phyloP scores from a whole-genome alignment of 2,329 filamentous ascomycete genomes.

The Fusarium buharicum region DNA sequence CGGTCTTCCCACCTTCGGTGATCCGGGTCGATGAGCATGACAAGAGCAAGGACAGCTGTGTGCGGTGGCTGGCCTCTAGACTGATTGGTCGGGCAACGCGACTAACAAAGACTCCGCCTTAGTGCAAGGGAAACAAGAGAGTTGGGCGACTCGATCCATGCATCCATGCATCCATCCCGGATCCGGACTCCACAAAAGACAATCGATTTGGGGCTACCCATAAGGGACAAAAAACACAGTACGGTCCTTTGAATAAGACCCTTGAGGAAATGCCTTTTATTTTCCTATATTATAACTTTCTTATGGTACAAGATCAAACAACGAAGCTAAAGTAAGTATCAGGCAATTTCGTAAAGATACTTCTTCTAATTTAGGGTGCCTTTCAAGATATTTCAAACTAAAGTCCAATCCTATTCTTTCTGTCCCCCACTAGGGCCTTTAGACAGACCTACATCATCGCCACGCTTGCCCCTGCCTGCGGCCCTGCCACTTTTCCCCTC shows the following conservation, averaged over 20 bases:
- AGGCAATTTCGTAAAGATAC: no score
- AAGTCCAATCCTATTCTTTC: no score
- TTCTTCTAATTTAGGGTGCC: no score
- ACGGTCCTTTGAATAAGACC: no score
- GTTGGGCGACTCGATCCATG: constrained; percentile 43
- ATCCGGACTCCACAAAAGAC: constrained; percentile 50
- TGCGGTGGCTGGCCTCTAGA: constrained; percentile 41
- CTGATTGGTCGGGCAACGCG: constrained; percentile 43
- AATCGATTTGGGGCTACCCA: constrained; percentile 48
- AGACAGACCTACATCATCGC: constrained; percentile 46
- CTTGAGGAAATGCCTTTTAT: no score
- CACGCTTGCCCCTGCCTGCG: constrained; percentile 47
- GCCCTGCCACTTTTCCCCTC: constrained; percentile 43
- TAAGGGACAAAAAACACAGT: constrained; percentile 13
- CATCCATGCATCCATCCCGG: constrained; percentile 46
- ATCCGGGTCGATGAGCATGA: constrained; percentile 38
- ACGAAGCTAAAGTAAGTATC: no score
- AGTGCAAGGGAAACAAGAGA: constrained; percentile 37
- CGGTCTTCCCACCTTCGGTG: constrained; percentile 17
- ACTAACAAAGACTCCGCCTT: constrained; percentile 44
- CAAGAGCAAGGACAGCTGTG: constrained; percentile 34
- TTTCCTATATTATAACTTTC: no score
- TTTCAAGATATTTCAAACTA: no score
- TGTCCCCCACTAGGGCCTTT: no score
- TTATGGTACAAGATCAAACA: no score